Base-by-base conservation (phyloP, 352 stramenopile genomes). In the Lagenidium giganteum region DNA sequence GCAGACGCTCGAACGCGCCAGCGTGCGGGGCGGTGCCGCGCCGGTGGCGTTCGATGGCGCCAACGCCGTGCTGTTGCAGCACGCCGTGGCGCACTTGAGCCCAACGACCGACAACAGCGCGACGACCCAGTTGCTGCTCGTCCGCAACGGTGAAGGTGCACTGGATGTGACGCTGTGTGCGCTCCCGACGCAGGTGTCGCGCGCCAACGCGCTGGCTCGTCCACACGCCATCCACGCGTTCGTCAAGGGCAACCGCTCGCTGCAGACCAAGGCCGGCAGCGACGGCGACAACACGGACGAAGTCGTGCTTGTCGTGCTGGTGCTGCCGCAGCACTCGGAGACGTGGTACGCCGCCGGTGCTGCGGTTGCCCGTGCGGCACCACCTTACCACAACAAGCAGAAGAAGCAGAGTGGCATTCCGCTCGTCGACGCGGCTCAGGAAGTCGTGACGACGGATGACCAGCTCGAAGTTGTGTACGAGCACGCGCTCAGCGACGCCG, bases 151-250 rank as follows among this genome's bases (percentile, higher is more conserved):
- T 8, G 55, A 52, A 17, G 63, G 54, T 12, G 41, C 49, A 20
- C 49, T 80, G n/a, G 59, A 51, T 46, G 59, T 81, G 36, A 70
- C 72, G 50, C 57, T 85, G 16, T 66, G 74, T 42, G 69, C 71
- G 38, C 46, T 91, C 33, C 78, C 78, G 8, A 83, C 63, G 36
- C 53, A 57, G 12, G 64, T 81, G 21, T 89, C 72, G 43, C 73
- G 83, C 17, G 67, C 81, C 54, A 94, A 94, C 57, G 69, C 65
- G 8, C 52, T 64, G 1, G 70, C 79, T 27, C 72, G 83, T 20
- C 83, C 83, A 24, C 83, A 95, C 54, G 61, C 83, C 20, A 80
- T 95, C 56, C 35, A 75, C 30, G 39, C 50, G 29, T 82, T 89
- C 47, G 59, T 83, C 54, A 83, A 82, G 54, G 54, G 37, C 51